Evolutionary conservation across 768 basidiomycete genomes (phyloP), one percentile per base, ranked within the genome.

Genomic region (Paxillus ammoniavirescens): DNA sequence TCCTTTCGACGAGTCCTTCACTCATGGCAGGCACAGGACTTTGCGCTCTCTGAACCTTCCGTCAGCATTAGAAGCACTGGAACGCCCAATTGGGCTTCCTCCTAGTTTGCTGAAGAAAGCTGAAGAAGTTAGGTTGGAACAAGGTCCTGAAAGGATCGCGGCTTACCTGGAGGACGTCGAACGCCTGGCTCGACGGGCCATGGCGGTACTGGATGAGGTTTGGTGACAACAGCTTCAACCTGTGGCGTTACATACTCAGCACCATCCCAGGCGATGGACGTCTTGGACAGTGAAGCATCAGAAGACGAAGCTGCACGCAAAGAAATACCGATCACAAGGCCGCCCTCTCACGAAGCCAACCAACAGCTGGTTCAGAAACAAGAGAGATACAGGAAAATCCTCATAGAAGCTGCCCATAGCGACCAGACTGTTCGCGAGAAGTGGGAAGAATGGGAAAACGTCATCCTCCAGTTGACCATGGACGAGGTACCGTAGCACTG

Each of bases 201-300:
- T 75, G 51, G 71, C 76, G 17, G 72, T 90, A 15, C 63, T 98
- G 18, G 82, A 91, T 47, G 92, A 97, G 77, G 95, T 92, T 61
- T 42, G 75, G 43, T 35, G 12, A 43, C 26, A 18, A 42, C 36
- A 4, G 5, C 51, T 21, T 10, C 2, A 23, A 47, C 37, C 7
- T 8, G 5, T 55, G n/a, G n/a, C n/a, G n/a, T 30, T 26, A 14
- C 13, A 1, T 37, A 41, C 36, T 53, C n/a, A 56, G 33, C 41
- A 14, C 45, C 33, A 23, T 37, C 14, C 17, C 58, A 97, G 94
- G 84, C 92, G 0, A 80, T 93, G 75, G 93, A 93, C 61, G 83
- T 95, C 18, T 73, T 99, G n/a, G 93, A 96, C 61, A 83, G 82
- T 42, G 95, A 97, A 70, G 89, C 89, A 14, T 88, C 87, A 13